These are phyloP conservation scores for Penicillium arizonense DNA, from an alignment of 495 filamentous ascomycete genomes.

Conservation along the genomic window DNA sequence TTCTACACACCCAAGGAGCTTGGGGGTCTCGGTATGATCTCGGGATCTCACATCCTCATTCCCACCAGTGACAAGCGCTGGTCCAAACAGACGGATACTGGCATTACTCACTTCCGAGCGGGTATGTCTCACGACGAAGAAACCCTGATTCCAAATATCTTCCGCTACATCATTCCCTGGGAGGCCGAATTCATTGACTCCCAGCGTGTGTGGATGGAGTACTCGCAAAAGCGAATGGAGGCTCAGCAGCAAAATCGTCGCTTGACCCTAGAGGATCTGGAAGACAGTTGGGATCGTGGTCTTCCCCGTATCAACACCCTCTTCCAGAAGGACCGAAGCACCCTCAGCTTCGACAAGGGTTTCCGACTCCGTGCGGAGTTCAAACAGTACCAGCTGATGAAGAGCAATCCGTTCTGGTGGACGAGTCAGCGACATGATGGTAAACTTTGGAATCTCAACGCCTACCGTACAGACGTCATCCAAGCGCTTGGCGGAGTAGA, in stretches of 20 bases:
- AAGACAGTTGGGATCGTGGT: constrained; percentile 99
- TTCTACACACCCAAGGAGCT: constrained; percentile 99
- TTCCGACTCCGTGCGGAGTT: constrained; percentile 96
- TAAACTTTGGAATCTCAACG: constrained; percentile 98
- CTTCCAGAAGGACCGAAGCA: constrained; percentile 98
- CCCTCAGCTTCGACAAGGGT: constrained; percentile 97
- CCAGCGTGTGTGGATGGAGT: constrained; percentile 98
- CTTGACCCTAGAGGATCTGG: constrained; percentile 92
- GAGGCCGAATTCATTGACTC: constrained; percentile 99
- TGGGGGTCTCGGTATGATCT: constrained; percentile 98
- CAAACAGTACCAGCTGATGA: constrained; percentile 98
- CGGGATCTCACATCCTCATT: constrained; percentile 96
- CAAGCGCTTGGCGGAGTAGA: constrained; percentile 99
- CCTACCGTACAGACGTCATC: constrained; percentile 97
- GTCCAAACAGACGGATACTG: constrained; percentile 96
- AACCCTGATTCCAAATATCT: constrained; percentile 97
- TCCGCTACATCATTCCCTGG: constrained; percentile 99
- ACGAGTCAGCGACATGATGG: constrained; percentile 97
- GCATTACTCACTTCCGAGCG: constrained; percentile 94
- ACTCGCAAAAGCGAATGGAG: constrained; percentile 95
- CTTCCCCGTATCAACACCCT: constrained; percentile 98
- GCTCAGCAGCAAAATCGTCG: constrained; percentile 97
- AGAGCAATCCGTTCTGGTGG: constrained; percentile 99
- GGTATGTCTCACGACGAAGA: constrained; percentile 99
- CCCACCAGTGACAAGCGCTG: constrained; percentile 97